Conservation (phyloP, 345 rosid genomes). For the Salix exigua region DNA sequence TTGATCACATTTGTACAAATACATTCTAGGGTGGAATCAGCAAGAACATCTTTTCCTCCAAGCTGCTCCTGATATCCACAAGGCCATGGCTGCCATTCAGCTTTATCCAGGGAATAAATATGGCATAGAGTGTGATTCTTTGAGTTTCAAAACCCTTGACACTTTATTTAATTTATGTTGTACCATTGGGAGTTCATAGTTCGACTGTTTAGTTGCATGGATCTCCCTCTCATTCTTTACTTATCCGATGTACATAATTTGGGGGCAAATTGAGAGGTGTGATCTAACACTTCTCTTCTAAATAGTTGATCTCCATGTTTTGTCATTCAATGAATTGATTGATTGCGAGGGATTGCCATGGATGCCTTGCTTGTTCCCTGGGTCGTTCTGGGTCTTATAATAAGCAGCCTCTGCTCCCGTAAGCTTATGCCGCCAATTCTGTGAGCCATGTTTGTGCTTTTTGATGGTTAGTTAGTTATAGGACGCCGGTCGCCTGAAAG, state of each 20-base stretch:
- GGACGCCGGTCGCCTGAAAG: background rate
- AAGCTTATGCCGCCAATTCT: background rate
- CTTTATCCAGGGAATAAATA: slow-evolving; percentile 13
- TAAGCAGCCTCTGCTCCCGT: background rate
- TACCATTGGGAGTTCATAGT: slow-evolving; percentile 21
- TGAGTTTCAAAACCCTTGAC: slow-evolving; percentile 23
- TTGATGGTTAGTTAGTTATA: background rate
- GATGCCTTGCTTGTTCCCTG: background rate
- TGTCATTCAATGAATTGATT: slow-evolving; percentile 9
- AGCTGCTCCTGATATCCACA: slow-evolving; percentile 7
- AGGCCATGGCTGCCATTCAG: slow-evolving; percentile 8
- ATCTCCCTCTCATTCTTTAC: slow-evolving; percentile 1
- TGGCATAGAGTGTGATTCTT: slow-evolving; percentile 22
- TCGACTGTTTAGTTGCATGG: slow-evolving; percentile 8
- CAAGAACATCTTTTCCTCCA: slow-evolving; percentile 9
- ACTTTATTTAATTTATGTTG: slow-evolving; percentile 30
- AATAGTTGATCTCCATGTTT: background rate
- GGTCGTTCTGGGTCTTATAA: background rate
- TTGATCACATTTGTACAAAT: background rate
- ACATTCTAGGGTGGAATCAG: slow-evolving; percentile 1
- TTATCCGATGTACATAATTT: slow-evolving; percentile 28
- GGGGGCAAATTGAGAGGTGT: background rate
- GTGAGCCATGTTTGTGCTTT: too few species aligned
- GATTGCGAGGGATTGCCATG: background rate
- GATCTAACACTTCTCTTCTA: slow-evolving; percentile 2